Evolutionary conservation across 345 rosid species (phyloP), one percentile per base, ranked within the genome.

Genomic region (Atalantia buxifolia): DNA sequence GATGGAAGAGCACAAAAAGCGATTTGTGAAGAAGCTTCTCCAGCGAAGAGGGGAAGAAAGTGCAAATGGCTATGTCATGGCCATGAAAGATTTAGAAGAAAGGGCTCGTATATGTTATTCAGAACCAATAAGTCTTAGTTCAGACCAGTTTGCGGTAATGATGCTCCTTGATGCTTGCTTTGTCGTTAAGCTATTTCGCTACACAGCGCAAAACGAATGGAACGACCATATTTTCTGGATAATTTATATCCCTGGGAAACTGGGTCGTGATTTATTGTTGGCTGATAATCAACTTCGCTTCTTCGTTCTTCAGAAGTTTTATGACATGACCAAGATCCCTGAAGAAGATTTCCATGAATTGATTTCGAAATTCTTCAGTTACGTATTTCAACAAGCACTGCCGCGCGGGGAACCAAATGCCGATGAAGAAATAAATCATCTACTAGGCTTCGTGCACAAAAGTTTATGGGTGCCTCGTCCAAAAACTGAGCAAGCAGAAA

Each of bases 151-250:
- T 24, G 66, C 74, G 4, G 63, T 78, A 67, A 79, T 84, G 84
- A 16, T 81, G 83, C 74, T 84, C 9, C 78, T 84, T 40, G 87
- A 84, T 57, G 82, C 75, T 1, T 83, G 72, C 66, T 77, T 77
- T 42, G 64, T 81, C 30, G 31, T 74, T 22, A 77, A 80, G 71
- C 22, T 79, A 0, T 38, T 83, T 69, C 60, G 71, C 45, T 59
- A 7, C 10, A 12, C 21, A 12, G 40, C 2, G 14, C 1, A 27
- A 14, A 12, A 33, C 25, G 6, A n/a, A 14, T 36, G 28, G 2
- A 3, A 25, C n/a, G 67, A 64, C 38, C 72, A 78, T 13, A 9
- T 64, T 48, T 66, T 59, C 1, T 31, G 6, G 0, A 4, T 50
- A 22, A n/a, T 0, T 4, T 18, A 61, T 69, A 27, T 76, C 5